Evolutionary conservation across 169 alveolate species (phyloP).

Genomic region (Amoebophrya sp.): DNA sequence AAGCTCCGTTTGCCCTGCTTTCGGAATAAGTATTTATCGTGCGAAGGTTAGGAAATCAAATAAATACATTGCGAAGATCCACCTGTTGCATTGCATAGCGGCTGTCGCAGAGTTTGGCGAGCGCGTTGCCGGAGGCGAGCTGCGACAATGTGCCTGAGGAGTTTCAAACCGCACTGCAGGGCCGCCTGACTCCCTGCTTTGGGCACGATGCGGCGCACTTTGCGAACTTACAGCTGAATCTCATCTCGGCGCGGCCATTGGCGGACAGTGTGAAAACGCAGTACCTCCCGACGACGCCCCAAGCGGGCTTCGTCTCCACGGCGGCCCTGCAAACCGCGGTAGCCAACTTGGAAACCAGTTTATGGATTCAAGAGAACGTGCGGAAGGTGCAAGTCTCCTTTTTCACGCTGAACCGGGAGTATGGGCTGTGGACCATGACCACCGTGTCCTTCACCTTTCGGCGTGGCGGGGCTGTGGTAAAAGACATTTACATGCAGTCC

Average conservation of each 20-base stretch:
- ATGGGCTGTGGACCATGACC: neutral
- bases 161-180: too few species aligned
- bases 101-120: too few species aligned
- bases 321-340: neutral
- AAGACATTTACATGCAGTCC: neutral
- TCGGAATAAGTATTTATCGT: too few species aligned
- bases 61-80: too few species aligned
- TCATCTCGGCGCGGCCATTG: neutral
- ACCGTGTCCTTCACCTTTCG: constrained; percentile 4
- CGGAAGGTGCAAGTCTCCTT: neutral
- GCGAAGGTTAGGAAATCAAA: too few species aligned
- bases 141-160: too few species aligned
- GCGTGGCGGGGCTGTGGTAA: neutral
- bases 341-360: neutral
- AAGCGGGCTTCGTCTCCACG: neutral
- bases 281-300: neutral
- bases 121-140: too few species aligned
- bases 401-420: neutral
- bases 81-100: too few species aligned
- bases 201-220: too few species aligned
- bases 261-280: neutral
- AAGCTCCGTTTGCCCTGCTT: too few species aligned
- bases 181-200: too few species aligned
- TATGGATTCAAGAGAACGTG: neutral
- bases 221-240: neutral